phyloP scores from a whole-genome alignment of 208 protist species.

The Trypanosomatidae sp. region DNA sequence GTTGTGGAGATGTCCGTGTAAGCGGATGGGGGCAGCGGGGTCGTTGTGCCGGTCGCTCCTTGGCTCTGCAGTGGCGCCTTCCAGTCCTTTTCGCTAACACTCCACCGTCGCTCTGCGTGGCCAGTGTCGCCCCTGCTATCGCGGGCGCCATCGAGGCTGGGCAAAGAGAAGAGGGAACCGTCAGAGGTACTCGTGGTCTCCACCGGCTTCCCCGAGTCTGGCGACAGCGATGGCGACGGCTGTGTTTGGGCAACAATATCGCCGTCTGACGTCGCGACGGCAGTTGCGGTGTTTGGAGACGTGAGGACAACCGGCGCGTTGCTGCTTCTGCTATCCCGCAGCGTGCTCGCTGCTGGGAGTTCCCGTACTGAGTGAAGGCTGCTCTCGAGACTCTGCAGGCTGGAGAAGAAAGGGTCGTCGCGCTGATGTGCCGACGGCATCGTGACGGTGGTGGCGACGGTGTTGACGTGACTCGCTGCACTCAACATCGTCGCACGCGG shows the following conservation, averaged over 20 bases:
- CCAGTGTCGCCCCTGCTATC: background rate
- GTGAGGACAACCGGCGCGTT: background rate
- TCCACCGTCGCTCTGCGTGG: background rate
- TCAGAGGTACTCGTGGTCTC: background rate
- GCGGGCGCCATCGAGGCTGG: background rate
- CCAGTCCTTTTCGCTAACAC: background rate
- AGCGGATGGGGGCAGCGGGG: background rate
- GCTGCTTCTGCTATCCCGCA: background rate
- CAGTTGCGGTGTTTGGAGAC: background rate
- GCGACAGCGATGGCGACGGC: background rate
- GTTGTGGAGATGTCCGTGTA: too few relatives aligned
- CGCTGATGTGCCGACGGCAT: background rate
- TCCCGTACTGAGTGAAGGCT: slow-evolving; percentile 5
- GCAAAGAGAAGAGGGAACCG: background rate
- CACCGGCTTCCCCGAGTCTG: background rate
- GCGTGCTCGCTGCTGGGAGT: background rate
- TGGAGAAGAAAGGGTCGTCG: background rate
- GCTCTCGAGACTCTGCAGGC: slow-evolving; percentile 11
- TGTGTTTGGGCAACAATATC: background rate
- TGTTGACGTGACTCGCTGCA: background rate
- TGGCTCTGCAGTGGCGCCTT: background rate
- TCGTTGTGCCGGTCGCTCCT: background rate
- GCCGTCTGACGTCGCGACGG: background rate
- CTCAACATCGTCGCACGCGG: background rate
- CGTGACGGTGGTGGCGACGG: background rate